Evolutionary conservation across 192 early-diverging fungal species (phyloP), one percentile per base, ranked within the genome.

Genomic region (Coemansia sp.): DNA sequence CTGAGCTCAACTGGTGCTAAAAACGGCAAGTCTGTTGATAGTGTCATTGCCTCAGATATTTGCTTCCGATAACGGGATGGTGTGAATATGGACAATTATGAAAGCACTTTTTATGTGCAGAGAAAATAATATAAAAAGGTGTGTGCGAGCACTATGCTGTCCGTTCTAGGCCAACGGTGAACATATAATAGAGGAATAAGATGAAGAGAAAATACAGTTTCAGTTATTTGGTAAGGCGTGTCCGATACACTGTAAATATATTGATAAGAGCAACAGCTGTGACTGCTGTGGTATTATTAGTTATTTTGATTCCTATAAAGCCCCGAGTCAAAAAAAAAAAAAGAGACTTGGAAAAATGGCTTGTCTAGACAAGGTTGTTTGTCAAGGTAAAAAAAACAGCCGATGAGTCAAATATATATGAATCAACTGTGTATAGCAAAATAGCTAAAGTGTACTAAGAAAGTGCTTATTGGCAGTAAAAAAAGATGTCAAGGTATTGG

Each of bases 41-140:
- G 24, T 48, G 58, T 60, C 58, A 60, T 60, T 24, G 10, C 38
- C 38, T 44, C 38, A 14, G 38, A 44, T 44, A 44, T 44, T 44
- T 44, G 38, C 38, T 16, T 44, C 2, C 14, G 14, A 44, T 44
- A 16, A 16, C 38, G 3, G 14, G 38, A 44, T 44, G 28, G 6
- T 30, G 12, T 44, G 14, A 44, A 44, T 44, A 44, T 44, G 16
- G 12, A 16, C 38, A 44, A 16, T 9, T 3, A 16, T 44, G 12
- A 44, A 44, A 16, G 14, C 16, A 14, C n/a, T 44, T 14, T 16
- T 9, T 44, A 44, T 44, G 38, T 44, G 12, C 38, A 44, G 12
- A 44, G n/a, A n/a, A n/a, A n/a, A n/a, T n/a, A n/a, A 34, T 34
- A 44, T 10, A 44, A 44, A 1, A 6, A 30, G 6, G 38, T 3